Evolutionary conservation across 73 alveolate species (phyloP).

Genomic region (Paramecium sexaurelia): DNA sequence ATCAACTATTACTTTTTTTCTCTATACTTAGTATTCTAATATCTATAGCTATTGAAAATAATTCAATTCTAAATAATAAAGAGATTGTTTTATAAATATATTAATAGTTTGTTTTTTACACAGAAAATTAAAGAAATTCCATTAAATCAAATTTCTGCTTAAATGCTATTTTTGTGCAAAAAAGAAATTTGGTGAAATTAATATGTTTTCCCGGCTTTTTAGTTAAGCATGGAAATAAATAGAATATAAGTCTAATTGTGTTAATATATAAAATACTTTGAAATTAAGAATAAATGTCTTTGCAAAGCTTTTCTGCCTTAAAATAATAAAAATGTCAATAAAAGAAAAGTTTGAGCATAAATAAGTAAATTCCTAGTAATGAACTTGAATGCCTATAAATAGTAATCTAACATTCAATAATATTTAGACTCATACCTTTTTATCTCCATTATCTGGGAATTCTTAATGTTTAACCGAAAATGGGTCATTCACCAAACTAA

Average conservation of each 20-base stretch:
- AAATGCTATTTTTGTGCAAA: neutral
- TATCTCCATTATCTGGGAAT: slow-evolving; percentile 1
- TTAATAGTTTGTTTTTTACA: too few species aligned
- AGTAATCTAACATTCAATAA: neutral
- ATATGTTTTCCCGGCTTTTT: slow-evolving; percentile 33
- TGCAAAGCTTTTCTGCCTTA: neutral
- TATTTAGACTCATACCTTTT: neutral
- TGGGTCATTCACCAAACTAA: neutral
- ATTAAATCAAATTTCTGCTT: neutral
- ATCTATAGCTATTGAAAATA: neutral
- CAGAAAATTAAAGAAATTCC: neutral
- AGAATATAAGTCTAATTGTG: neutral
- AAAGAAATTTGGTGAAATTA: neutral
- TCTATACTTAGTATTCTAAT: neutral
- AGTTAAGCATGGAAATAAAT: neutral
- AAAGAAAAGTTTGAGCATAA: neutral
- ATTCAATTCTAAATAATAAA: neutral
- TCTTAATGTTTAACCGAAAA: neutral
- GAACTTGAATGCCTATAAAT: neutral
- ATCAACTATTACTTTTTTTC: neutral
- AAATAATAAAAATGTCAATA: neutral
- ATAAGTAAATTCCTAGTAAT: neutral
- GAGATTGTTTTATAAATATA: neutral
- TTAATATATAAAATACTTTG: neutral
- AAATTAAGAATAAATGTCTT: neutral